Evolutionary conservation across 805 yeast genomes (phyloP).

Genomic region (Ogataea saltuana): DNA sequence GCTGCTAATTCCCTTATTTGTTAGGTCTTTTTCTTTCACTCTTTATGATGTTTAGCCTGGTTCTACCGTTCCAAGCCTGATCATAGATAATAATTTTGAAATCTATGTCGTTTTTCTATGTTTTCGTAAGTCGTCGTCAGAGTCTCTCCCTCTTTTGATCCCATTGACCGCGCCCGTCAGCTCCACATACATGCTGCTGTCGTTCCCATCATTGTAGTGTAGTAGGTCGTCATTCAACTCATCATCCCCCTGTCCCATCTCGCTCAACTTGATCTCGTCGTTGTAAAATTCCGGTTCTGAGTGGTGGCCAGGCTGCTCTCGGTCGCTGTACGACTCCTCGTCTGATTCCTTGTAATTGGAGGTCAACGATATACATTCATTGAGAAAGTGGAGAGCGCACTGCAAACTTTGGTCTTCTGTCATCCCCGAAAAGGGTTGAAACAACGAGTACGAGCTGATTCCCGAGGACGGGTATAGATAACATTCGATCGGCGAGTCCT

Average conservation of each 20-base stretch:
- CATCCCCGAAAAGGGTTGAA: conserved; percentile 21
- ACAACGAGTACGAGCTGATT: conserved; percentile 23
- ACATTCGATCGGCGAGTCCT: conserved; percentile 17
- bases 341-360: conserved; percentile 19
- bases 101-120: conserved; percentile 5
- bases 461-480: conserved; percentile 14
- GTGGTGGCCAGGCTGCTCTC: conserved; percentile 5
- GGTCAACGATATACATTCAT: conserved; percentile 25
- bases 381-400: conserved; percentile 21
- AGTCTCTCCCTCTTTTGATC: conserved; percentile 25
- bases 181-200: conserved; percentile 33
- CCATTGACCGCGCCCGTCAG: conserved; percentile 25
- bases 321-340: conserved; percentile 17
- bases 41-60: conserved; percentile 4
- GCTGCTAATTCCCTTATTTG: conserved; percentile 2
- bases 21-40: not conserved
- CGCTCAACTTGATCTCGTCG: conserved; percentile 24
- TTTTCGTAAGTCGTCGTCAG: conserved; percentile 13
- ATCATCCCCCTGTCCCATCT: conserved; percentile 33
- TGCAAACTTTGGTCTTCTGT: conserved; percentile 21
- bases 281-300: not conserved
- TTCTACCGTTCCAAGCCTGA: not conserved
- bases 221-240: conserved; percentile 25
- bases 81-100: conserved; percentile 3
- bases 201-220: conserved; percentile 15